phyloP scores from a whole-genome alignment of 164 flowering plant genomes.

The Vitis rotundifolia region DNA sequence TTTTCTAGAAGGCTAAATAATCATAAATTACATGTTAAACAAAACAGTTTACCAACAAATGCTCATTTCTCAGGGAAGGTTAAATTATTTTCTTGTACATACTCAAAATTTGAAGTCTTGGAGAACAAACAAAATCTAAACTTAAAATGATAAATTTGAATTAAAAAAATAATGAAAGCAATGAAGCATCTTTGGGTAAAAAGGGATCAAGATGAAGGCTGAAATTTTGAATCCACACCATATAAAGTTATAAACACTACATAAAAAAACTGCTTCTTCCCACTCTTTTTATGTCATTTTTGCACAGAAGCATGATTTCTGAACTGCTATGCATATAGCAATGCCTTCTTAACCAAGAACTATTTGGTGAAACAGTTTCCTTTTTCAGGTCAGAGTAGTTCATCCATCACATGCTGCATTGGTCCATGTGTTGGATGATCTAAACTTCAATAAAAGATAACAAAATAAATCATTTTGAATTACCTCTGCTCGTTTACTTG shows the following conservation, averaged over 20 bases:
- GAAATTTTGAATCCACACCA: too few species aligned
- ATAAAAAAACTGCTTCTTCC: too few species aligned
- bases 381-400: not conserved
- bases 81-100: not conserved
- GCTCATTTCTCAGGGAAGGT: too few species aligned
- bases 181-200: not conserved
- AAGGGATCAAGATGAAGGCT: too few species aligned
- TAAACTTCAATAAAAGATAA: not conserved
- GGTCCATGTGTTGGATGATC: not conserved
- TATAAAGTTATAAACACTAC: too few species aligned
- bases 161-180: not conserved
- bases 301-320: not conserved
- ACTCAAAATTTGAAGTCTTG: not conserved
- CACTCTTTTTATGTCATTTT: too few species aligned
- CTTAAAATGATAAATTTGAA: not conserved
- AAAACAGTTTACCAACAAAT: not conserved
- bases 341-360: not conserved
- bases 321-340: not conserved
- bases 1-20: not conserved
- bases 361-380: not conserved
- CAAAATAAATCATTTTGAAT: not conserved
- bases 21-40: not conserved
- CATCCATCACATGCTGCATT: not conserved
- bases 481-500: conserved; percentile 56
- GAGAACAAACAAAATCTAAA: not conserved